Evolutionary conservation across 257 asterid genomes (phyloP), one percentile per base, ranked within the genome.

Genomic region (Asclepias syriaca): DNA sequence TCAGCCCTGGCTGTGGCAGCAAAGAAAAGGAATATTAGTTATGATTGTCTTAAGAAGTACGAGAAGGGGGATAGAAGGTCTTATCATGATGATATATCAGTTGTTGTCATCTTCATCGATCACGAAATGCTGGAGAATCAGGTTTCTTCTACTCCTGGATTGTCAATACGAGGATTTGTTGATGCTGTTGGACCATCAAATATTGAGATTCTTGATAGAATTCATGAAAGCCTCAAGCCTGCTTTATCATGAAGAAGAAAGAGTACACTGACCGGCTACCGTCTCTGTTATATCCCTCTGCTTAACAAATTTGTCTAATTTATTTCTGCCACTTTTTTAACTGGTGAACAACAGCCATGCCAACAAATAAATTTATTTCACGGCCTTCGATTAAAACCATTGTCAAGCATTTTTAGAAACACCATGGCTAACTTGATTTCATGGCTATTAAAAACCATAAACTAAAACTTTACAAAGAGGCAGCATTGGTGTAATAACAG

Each of bases 71-170:
- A n/a, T 8, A 81, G 96, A 78, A 83, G 96, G 74, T 72, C 10
- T 16, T 59, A 74, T 48, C 96, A 90, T 65, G 96, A 92, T 76
- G 98, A 92, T 74, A 90, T 92, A 24, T 77, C 96, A 1, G 92
- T 89, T 46, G 82, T 87, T 15, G 96, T 92, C 79, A 12, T 85
- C 79, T 92, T 84, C 75, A 58, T 88, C 54, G 96, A 92, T 82
- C 84, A 78, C 2, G 83, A 83, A 55, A 73, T 77, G 84, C 66
- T 77, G 77, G 84, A 78, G 9, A 79, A 69, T 45, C 74, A 58
- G 34, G 73, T 64, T 37, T 12, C 76, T 40, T 12, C 78, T 43
- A 74, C 61, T 9, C 85, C 91, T 68, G 87, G 70, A 46, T 37
- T 84, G 22, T 86, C 96, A 1, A 75, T 91, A 5, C 81, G 86